phyloP scores from a whole-genome alignment of 1,284 basidiomycete species.

The Moesziomyces sp. region DNA sequence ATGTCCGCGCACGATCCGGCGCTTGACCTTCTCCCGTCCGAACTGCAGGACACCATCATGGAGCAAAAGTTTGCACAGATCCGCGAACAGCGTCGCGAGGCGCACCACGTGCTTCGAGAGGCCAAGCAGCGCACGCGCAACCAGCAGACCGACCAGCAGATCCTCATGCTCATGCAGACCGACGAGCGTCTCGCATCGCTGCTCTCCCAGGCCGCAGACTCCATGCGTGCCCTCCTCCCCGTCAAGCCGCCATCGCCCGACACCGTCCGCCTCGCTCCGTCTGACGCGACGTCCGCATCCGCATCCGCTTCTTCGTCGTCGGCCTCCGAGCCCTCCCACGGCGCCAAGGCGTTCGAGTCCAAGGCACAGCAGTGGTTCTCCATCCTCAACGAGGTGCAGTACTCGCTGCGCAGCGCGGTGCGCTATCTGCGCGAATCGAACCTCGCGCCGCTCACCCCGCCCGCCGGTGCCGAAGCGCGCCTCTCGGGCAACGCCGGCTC shows the following conservation, averaged over 20 bases:
- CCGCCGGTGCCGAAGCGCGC: slow-evolving; percentile 28
- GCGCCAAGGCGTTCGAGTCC: slow-evolving; percentile 45
- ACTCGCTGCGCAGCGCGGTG: slow-evolving; percentile 34
- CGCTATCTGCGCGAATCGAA: slow-evolving; percentile 38
- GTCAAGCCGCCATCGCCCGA: slow-evolving; percentile 3
- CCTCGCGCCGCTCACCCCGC: slow-evolving; percentile 32
- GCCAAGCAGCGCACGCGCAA: slow-evolving; percentile 37
- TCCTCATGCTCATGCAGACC: slow-evolving; percentile 47
- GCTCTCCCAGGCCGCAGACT: slow-evolving; percentile 46
- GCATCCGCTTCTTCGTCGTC: not conserved
- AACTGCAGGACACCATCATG: slow-evolving; percentile 32
- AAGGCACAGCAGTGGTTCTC: slow-evolving; percentile 47
- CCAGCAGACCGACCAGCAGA: slow-evolving; percentile 48
- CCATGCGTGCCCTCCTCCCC: slow-evolving; percentile 40
- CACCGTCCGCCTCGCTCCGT: slow-evolving; percentile 1
- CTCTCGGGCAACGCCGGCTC: slow-evolving; percentile 37
- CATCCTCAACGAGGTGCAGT: slow-evolving; percentile 54
- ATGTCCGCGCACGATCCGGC: not conserved
- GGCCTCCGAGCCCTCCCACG: not conserved
- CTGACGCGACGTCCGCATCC: not conserved
- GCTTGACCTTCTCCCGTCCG: slow-evolving; percentile 22
- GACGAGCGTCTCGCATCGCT: slow-evolving; percentile 42
- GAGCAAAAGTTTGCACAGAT: slow-evolving; percentile 39
- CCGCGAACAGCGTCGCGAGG: slow-evolving; percentile 34
- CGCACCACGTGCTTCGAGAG: slow-evolving; percentile 32